phyloP scores from a whole-genome alignment of 2,329 filamentous ascomycete species.

The Colletotrichum theobromicola region DNA sequence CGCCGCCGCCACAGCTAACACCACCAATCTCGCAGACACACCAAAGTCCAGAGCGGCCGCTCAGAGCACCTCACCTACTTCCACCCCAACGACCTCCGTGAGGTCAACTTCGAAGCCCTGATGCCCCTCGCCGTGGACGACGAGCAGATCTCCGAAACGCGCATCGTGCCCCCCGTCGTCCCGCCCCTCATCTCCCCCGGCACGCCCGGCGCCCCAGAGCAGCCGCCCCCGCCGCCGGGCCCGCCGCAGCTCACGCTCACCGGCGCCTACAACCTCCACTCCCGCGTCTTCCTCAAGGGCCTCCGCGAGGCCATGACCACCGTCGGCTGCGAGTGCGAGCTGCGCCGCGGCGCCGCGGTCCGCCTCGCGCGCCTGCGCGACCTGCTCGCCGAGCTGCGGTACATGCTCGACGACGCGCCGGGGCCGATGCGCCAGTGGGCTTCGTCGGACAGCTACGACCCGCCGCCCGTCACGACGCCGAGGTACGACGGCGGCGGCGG shows the following conservation, averaged over 20 bases:
- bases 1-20: neutral
- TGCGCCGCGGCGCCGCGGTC: conserved; percentile 8
- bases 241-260: conserved; percentile 24
- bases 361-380: conserved; percentile 26
- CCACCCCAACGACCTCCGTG: conserved; percentile 30
- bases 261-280: conserved; percentile 33
- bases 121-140: conserved; percentile 36
- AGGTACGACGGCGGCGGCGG: neutral
- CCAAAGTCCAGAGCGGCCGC: conserved; percentile 25
- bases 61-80: conserved; percentile 30
- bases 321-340: conserved; percentile 16
- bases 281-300: conserved; percentile 29
- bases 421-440: conserved; percentile 28
- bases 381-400: conserved; percentile 32
- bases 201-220: neutral
- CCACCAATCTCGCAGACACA: conserved; percentile 15
- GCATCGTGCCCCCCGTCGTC: neutral
- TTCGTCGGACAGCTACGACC: neutral
- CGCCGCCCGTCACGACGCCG: neutral
- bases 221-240: neutral
- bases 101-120: conserved; percentile 35
- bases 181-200: conserved; percentile 1
- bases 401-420: conserved; percentile 33
- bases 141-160: conserved; percentile 32
- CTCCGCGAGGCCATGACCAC: conserved; percentile 20